Percentiles rank a stretch among this genome's conserved stretches.
phyloP scores from a whole-genome alignment of 2,329 filamentous ascomycete species.

The Magnaporthiopsis poae region DNA sequence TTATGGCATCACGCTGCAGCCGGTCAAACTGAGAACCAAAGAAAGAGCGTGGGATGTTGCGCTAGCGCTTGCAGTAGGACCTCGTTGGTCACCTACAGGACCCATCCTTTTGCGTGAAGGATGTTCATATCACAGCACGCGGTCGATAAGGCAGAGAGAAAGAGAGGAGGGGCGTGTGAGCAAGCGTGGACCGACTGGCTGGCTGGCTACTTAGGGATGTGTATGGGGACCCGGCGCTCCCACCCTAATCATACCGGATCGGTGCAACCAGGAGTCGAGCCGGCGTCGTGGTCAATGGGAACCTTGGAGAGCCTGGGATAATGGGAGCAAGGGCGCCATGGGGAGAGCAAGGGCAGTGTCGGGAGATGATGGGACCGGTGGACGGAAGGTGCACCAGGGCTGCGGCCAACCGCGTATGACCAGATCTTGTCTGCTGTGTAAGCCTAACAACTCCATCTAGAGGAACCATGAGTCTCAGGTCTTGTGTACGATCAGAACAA shows the following conservation, averaged over 20 bases:
- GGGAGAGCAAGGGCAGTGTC: neutral
- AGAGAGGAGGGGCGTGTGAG: no score
- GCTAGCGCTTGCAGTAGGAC: neutral
- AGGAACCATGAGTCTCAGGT: conserved; percentile 6
- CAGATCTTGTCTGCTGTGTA: conserved; percentile 2
- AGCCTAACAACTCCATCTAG: conserved; percentile 3
- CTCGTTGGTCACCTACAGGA: neutral
- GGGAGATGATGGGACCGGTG: neutral
- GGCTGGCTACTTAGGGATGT: no score
- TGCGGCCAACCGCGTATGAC: conserved; percentile 4
- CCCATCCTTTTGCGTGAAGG: neutral
- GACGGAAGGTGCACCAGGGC: neutral
- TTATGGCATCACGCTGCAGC: neutral
- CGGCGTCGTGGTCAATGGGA: neutral
- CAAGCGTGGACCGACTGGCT: no score
- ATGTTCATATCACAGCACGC: neutral
- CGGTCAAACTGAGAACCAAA: neutral
- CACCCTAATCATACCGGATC: neutral
- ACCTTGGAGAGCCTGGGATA: neutral
- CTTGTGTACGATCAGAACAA: conserved; percentile 7
- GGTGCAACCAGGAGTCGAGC: neutral
- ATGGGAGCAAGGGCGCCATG: neutral
- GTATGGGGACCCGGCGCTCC: neutral
- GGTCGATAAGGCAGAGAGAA: neutral
- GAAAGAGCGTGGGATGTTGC: neutral